Evolutionary conservation across 805 yeast species (phyloP).

Genomic region (Lipomyces kockii): DNA sequence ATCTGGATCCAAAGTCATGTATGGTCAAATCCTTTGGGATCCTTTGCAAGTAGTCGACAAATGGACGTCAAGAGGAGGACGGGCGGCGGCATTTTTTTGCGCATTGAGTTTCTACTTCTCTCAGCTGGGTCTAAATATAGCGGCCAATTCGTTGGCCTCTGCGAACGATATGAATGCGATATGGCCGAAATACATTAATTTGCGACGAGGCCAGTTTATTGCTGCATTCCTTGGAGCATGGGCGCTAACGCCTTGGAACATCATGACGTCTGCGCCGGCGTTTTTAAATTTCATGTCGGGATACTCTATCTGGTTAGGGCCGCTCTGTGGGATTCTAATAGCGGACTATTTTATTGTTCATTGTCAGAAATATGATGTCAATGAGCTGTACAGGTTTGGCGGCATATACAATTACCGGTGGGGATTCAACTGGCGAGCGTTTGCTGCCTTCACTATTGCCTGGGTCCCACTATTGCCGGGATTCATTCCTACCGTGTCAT

Average conservation of each 20-base stretch:
- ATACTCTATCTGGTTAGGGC: conserved; percentile 76
- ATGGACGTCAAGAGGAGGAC: conserved; percentile 36
- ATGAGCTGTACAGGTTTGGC: conserved; percentile 57
- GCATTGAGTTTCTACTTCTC: conserved; percentile 61
- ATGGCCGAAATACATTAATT: conserved; percentile 55
- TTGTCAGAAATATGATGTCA: conserved; percentile 67
- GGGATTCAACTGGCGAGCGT: conserved; percentile 53
- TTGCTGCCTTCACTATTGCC: conserved; percentile 47
- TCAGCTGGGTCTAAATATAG: conserved; percentile 73
- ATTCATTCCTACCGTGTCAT: conserved; percentile 23
- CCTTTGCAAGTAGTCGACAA: conserved; percentile 29
- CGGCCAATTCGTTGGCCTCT: conserved; percentile 53
- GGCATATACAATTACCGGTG: conserved; percentile 50
- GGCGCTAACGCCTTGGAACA: conserved; percentile 81
- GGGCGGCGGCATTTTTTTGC: conserved; percentile 36
- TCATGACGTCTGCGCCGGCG: conserved; percentile 66
- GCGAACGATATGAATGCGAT: conserved; percentile 48
- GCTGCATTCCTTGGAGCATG: conserved; percentile 63
- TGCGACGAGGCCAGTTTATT: conserved; percentile 57
- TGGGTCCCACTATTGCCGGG: conserved; percentile 18
- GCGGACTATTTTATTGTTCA: conserved; percentile 51
- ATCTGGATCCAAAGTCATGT: conserved; percentile 30
- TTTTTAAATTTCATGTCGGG: conserved; percentile 82
- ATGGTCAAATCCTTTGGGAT: conserved; percentile 36
- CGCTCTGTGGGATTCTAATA: conserved; percentile 76